These are phyloP conservation scores for Sonneratia alba DNA, from an alignment of 345 rosid species.

Conservation along the genomic window DNA sequence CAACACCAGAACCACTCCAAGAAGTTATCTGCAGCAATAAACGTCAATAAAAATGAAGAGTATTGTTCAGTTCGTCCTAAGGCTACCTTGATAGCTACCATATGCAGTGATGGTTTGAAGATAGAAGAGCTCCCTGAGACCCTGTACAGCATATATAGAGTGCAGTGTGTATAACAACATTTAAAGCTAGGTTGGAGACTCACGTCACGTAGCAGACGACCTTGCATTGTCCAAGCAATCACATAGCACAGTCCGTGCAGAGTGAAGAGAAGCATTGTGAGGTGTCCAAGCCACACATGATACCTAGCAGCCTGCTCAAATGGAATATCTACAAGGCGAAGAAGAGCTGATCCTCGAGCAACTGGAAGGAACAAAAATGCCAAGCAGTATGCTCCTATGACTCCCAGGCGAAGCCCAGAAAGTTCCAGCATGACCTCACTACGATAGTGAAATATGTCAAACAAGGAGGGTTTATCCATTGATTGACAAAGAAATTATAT, in stretches of 20 bases:
- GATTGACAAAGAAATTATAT: background rate
- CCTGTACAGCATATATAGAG: background rate
- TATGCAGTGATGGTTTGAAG: background rate
- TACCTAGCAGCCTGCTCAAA: conserved; percentile 90
- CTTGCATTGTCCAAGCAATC: conserved; percentile 46
- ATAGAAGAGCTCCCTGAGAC: background rate
- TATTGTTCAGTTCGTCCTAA: background rate
- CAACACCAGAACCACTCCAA: conserved; percentile 49
- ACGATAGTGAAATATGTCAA: conserved; percentile 2
- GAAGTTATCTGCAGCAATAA: conserved; percentile 26
- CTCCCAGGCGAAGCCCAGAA: conserved; percentile 51
- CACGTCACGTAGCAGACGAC: conserved; percentile 47
- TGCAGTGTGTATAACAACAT: background rate
- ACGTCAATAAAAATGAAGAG: background rate
- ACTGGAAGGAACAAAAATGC: conserved; percentile 75
- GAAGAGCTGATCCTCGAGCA: conserved; percentile 79
- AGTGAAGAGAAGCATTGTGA: conserved; percentile 65
- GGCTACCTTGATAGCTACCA: background rate
- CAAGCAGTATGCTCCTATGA: conserved; percentile 58
- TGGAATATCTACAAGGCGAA: conserved; percentile 69
- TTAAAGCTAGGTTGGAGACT: conserved; percentile 13
- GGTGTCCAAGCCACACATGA: conserved; percentile 92
- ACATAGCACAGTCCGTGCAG: conserved; percentile 71
- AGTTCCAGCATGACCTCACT: conserved; percentile 34
- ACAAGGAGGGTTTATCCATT: background rate